Base-by-base conservation (phyloP, 257 asterid genomes). In the Nyctanthes arbortristis region DNA sequence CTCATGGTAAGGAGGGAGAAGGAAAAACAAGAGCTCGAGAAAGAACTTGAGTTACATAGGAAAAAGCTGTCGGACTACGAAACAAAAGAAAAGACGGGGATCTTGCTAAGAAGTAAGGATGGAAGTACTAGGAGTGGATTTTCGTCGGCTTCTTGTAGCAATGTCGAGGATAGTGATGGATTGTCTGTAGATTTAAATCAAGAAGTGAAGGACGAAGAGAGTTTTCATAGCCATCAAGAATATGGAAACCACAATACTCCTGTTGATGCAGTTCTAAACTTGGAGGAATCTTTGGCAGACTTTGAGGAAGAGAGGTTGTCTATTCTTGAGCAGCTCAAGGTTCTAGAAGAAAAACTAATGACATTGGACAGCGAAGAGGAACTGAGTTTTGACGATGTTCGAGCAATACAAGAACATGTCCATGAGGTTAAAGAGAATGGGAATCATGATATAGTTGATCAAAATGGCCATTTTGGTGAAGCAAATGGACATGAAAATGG, bases 1-100 rank as follows among this genome's bases (percentile, higher is more conserved):
- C 91, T 94, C 31, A 88, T 94, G 97, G 84, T 89, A 69, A 94
- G 88, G 81, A 82, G 97, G 64, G 99, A 91, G 84, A 91, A 77
- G 86, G 99, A 94, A 56, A 94, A 91, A 28, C 88, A 84, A 28
- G 97, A 89, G 82, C 68, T 94, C 45, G 97, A 89, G 74, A 88
- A 76, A 72, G 94, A 87, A 74, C 31, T 85, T 68, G 89, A 87
- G 54, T 73, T 68, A 0, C 85, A 79, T 45, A 83, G 94, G 79
- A 88, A 82, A 84, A 90, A 81, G 82, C 65, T 88, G 40, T 63
- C 78, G 60, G 95, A 90, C 20, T 87, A 85, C 58, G 97, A 90
- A 63, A 66, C 80, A 9, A 91, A 65, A 68, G 97, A 89, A 45
- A 90, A 77, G 78, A 14, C 76, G 68, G 78, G 87, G 82, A 24